phyloP scores from a whole-genome alignment of 1,284 basidiomycete genomes.

The Cutaneotrichosporon curvatum region DNA sequence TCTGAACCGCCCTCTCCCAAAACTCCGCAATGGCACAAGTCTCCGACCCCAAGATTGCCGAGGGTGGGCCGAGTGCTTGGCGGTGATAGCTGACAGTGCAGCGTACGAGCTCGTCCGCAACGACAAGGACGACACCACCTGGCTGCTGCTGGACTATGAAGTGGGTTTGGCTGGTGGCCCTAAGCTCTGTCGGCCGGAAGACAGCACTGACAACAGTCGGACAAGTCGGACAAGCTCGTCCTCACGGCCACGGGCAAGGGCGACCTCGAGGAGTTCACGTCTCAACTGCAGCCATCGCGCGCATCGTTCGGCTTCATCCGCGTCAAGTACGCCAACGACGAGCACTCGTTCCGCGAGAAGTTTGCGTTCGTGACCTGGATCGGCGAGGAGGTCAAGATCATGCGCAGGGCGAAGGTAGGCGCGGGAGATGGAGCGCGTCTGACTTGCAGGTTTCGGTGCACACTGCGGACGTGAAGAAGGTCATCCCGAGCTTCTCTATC shows the following conservation, averaged over 20 bases:
- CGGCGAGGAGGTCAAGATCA: constrained; percentile 72
- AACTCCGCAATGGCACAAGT: constrained; percentile 65
- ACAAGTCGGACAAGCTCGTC: constrained; percentile 72
- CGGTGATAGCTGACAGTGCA: constrained; percentile 34
- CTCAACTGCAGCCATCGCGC: constrained; percentile 63
- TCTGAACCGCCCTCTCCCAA: neutral
- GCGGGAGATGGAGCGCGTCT: neutral
- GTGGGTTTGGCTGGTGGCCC: constrained; percentile 43
- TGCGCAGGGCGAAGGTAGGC: constrained; percentile 80
- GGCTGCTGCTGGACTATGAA: constrained; percentile 80
- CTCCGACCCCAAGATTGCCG: constrained; percentile 64
- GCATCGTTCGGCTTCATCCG: constrained; percentile 78
- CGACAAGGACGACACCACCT: constrained; percentile 74
- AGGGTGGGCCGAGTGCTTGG: constrained; percentile 54
- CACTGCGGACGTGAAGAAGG: constrained; percentile 71
- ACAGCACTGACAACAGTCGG: constrained; percentile 50
- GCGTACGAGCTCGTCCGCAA: constrained; percentile 78
- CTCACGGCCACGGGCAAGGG: constrained; percentile 70
- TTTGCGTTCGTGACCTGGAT: constrained; percentile 88
- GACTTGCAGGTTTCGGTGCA: constrained; percentile 72
- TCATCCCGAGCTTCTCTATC: constrained; percentile 70
- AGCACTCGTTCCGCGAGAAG: constrained; percentile 73
- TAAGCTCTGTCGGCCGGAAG: neutral
- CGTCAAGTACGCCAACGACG: constrained; percentile 67
- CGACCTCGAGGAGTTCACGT: constrained; percentile 66